Base-by-base conservation (phyloP, 805 yeast species). In the Ogataea neopini region DNA sequence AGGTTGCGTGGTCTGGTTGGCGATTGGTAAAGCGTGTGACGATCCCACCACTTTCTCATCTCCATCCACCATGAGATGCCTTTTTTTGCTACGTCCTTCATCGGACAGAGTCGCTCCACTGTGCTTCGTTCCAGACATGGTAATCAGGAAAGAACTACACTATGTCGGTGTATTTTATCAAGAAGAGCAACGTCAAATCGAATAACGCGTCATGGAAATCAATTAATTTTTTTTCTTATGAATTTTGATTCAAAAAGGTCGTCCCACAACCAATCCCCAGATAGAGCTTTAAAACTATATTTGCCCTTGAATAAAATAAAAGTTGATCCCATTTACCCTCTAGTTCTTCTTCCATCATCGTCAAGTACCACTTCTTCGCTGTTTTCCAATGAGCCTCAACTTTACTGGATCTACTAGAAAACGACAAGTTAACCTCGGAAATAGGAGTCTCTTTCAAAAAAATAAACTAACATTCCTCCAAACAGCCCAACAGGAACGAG, bases 401-500 rank as follows among this genome's bases (percentile, higher is more conserved):
- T 68, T 67, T 43, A 66, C 63, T 2, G 72, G 72, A 4, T 46
- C 62, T 1, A 66, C 71, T 3, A 50, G 50, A 19, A 59, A 59
- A 39, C 49, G 71, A 43, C 61, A 58, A 34, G 79, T 86, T 51
- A 86, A 92, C 70, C 73, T 80, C 64, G 65, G 65, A 58, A 59
- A 58, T 37, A 48, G 70, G 18, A 50, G 47, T 13, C 49, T 61
- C 19, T 14, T 44, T 6, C 47, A 64, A 44, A 45, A 67, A 51
- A 59, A 75, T 63, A 65, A 72, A 49, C 56, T 70, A 47, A 63
- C 75, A 55, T 71, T 76, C 43, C 66, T 92, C n/a, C 79, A 77
- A 48, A 81, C 78, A 53, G 83, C 96, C 3, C 79, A 80, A 54
- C 68, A 69, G 33, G 89, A 87, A 51, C 73, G 97, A 33, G 75